These are phyloP conservation scores for Fusarium haematococcum DNA, from an alignment of 2,329 filamentous ascomycete genomes.

Conservation along the genomic window DNA sequence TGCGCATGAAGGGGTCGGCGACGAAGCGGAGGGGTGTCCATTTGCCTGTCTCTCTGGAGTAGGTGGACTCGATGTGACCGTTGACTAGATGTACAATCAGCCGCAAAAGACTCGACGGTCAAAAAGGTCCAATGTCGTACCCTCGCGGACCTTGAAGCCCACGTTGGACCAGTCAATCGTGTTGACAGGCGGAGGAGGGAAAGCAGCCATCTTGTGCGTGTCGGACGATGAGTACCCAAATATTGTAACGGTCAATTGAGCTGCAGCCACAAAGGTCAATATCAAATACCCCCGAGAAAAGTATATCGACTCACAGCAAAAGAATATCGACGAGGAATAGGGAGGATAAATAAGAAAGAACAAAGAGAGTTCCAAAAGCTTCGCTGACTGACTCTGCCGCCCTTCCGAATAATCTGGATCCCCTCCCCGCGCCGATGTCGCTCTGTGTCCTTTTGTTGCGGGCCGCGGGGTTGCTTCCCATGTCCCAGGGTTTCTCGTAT, in stretches of 20 bases:
- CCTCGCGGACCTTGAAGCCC: slow-evolving; percentile 92
- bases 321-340: background rate
- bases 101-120: background rate
- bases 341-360: background rate
- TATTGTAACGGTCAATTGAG: background rate
- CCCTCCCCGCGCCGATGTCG: slow-evolving; percentile 40
- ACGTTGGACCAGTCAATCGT: slow-evolving; percentile 95
- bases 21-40: slow-evolving; percentile 87
- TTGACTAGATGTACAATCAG: slow-evolving; percentile 71
- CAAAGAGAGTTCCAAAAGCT: background rate
- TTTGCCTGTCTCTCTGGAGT: slow-evolving; percentile 77
- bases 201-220: slow-evolving; percentile 60
- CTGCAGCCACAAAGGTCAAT: slow-evolving; percentile 11
- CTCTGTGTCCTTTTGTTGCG: slow-evolving; percentile 3
- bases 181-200: slow-evolving; percentile 81
- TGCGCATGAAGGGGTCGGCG: slow-evolving; percentile 82
- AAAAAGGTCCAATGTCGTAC: slow-evolving; percentile 56
- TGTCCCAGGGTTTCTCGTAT: slow-evolving; percentile 8
- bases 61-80: slow-evolving; percentile 91
- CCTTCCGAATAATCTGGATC: background rate
- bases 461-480: slow-evolving; percentile 31
- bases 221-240: background rate
- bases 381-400: slow-evolving; percentile 1
- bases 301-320: slow-evolving; percentile 8
- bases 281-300: background rate